Evolutionary conservation across 345 rosid genomes (phyloP), one percentile per base, ranked within the genome.

Genomic region (Carallia pectinifolia): DNA sequence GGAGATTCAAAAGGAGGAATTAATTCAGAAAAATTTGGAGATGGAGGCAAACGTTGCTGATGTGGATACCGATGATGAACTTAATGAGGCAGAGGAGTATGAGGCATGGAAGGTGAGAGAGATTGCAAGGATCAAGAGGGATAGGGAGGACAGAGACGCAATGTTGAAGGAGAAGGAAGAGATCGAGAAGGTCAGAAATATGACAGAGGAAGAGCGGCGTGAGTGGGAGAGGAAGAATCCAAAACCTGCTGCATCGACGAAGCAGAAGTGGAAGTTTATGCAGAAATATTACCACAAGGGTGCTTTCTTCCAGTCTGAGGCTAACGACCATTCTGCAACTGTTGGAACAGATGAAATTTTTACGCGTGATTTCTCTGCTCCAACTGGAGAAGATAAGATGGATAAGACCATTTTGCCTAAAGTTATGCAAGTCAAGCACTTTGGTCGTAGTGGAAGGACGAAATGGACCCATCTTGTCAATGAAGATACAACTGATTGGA

Each of bases 381-480:
- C 92, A 0, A 90, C 96, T 10, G 96, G 96, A 31, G 96, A 88
- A 53, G 96, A 90, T 84, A 90, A 77, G 77, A 78, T 90, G 96
- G 87, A 88, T 66, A 90, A 87, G 72, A 79, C 84, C 37, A 89
- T 87, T 68, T 69, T 89, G 64, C 94, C 94, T 0, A 89, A 87
- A 71, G 94, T 89, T 61, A 87, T 89, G 94, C 94, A 89, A 67
- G 91, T 89, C 73, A 85, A 89, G 69, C 88, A 90, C 82, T 90
- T 90, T 68, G 91, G 93, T 75, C 91, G 96, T 1, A 90, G 93
- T 66, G 93, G 96, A 47, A 80, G 91, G 75, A 88, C 96, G 44
- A 90, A 90, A 76, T 86, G 96, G 96, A 88, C 96, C 10, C 96
- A 90, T 80, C 91, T 90, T 79, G 93, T 88, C 70, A 84, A 81